Conservation (phyloP, 495 filamentous ascomycete genomes). For the Aspergillus incahuasiensis region DNA sequence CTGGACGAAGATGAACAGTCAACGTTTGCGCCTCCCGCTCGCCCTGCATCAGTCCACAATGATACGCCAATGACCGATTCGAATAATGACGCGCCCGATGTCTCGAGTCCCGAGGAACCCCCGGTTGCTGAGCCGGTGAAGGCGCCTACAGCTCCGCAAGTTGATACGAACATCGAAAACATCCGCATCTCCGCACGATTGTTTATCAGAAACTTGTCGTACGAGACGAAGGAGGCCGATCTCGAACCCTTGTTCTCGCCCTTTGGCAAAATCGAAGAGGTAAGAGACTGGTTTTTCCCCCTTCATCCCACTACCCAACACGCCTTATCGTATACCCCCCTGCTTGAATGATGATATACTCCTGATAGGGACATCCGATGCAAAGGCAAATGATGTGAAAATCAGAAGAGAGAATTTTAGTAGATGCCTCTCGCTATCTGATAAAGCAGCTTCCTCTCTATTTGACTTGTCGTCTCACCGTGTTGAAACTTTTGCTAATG, state of each 20-base stretch:
- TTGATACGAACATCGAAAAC: slow-evolving; percentile 38
- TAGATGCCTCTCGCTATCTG: slow-evolving; percentile 70
- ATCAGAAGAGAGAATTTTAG: slow-evolving; percentile 64
- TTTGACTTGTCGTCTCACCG: slow-evolving; percentile 29
- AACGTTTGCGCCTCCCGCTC: slow-evolving; percentile 23
- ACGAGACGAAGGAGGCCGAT: slow-evolving; percentile 72
- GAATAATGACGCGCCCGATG: slow-evolving; percentile 16
- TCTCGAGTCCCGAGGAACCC: not conserved
- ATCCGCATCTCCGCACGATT: slow-evolving; percentile 56
- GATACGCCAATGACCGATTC: slow-evolving; percentile 19
- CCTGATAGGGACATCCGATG: slow-evolving; percentile 99
- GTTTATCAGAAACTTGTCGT: slow-evolving; percentile 86
- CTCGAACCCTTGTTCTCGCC: slow-evolving; percentile 62
- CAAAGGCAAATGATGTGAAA: slow-evolving; percentile 59
- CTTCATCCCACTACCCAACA: slow-evolving; percentile 5
- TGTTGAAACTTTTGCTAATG: slow-evolving; percentile 35
- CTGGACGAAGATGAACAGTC: slow-evolving; percentile 60
- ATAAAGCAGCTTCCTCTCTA: slow-evolving; percentile 29
- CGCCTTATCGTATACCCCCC: slow-evolving; percentile 2
- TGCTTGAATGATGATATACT: slow-evolving; percentile 71
- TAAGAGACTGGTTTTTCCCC: slow-evolving; percentile 49
- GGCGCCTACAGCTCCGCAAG: slow-evolving; percentile 17
- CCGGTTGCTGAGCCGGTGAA: slow-evolving; percentile 13
- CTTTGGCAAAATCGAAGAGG: slow-evolving; percentile 80
- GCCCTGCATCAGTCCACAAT: slow-evolving; percentile 1